Conservation (phyloP, 805 yeast genomes). For the Kodamaea lidongshanica region DNA sequence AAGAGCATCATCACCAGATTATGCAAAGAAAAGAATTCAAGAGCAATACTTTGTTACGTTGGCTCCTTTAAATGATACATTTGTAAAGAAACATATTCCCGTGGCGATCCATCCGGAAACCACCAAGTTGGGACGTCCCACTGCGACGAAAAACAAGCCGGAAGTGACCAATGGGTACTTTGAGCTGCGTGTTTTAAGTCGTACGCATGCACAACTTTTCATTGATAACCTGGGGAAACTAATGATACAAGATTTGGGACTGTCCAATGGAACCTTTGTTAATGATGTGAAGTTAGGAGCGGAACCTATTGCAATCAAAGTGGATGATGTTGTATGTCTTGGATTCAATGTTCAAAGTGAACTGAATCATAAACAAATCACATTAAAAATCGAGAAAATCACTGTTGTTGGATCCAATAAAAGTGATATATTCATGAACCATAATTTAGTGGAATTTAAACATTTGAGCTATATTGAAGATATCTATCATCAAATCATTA, state of each 20-base stretch:
- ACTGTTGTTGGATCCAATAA: conserved; percentile 40
- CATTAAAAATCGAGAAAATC: conserved; percentile 74
- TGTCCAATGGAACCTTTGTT: conserved; percentile 91
- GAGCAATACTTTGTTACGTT: conserved; percentile 60
- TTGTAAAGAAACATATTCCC: conserved; percentile 68
- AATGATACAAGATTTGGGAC: conserved; percentile 77
- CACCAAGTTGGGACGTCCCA: conserved; percentile 84
- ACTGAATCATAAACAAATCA: conserved; percentile 75
- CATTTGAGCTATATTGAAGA: conserved; percentile 33
- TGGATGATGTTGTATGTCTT: conserved; percentile 85
- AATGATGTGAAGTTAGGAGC: conserved; percentile 65
- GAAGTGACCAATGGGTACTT: conserved; percentile 82
- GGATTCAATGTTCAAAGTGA: conserved; percentile 81
- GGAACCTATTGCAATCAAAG: conserved; percentile 56
- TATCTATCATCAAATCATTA: conserved; percentile 13
- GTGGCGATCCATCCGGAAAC: conserved; percentile 82
- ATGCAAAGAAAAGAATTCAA: conserved; percentile 20
- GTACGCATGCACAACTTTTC: conserved; percentile 91
- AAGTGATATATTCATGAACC: conserved; percentile 3
- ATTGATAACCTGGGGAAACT: conserved; percentile 64
- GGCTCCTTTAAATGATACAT: conserved; percentile 72
- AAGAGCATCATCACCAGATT: conserved; percentile 9
- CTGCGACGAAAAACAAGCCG: conserved; percentile 54
- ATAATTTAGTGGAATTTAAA: conserved; percentile 23
- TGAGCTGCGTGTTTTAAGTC: conserved; percentile 84